A percentile compares a stretch with the other conserved stretches of the same genome.
phyloP scores from a whole-genome alignment of 2,329 filamentous ascomycete genomes.

The Verticillium tricorpus region DNA sequence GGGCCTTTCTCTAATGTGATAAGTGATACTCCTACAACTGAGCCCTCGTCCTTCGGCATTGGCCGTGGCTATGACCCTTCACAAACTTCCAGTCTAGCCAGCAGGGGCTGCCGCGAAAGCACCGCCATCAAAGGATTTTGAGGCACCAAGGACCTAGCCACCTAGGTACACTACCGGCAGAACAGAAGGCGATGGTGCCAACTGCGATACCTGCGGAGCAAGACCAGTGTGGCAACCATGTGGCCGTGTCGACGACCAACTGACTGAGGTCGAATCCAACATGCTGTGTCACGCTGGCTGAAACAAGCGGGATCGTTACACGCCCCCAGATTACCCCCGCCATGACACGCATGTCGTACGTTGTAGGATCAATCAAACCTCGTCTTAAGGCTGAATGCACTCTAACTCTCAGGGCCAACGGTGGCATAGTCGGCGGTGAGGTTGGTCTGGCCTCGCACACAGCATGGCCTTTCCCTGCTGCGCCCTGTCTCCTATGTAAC shows the following conservation, averaged over 20 bases:
- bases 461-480: neutral
- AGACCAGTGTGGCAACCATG: neutral
- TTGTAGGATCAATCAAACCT: neutral
- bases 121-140: too few species aligned
- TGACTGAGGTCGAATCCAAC: neutral
- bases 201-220: too few species aligned
- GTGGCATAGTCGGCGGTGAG: neutral
- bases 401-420: neutral
- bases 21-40: too few species aligned
- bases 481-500: neutral
- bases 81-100: too few species aligned
- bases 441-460: neutral
- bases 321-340: neutral
- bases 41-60: too few species aligned
- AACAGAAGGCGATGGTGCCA: neutral
- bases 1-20: too few species aligned
- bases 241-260: neutral
- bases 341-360: neutral
- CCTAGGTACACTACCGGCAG: neutral
- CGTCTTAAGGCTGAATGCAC: neutral
- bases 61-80: too few species aligned
- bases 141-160: too few species aligned
- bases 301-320: neutral
- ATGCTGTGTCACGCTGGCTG: neutral
- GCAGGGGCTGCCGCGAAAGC: too few species aligned